Conservation (phyloP, 148 eudicot genomes). For the Rheum nobile region DNA sequence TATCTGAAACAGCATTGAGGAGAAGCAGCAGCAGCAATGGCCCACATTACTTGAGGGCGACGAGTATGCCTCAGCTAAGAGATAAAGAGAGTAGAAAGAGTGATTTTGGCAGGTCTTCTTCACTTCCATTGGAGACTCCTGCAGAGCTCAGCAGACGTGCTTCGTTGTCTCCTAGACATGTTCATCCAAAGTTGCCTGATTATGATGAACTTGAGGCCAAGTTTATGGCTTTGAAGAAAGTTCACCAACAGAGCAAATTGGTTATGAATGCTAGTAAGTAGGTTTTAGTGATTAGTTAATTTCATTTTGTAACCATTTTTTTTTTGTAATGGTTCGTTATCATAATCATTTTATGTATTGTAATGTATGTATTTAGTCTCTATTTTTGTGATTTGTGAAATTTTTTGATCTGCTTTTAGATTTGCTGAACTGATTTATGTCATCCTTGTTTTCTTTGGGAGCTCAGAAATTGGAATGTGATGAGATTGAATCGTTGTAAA, state of each 20-base stretch:
- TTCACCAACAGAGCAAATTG: conserved; percentile 2
- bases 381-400: neutral
- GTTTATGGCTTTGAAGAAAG: conserved; percentile 10
- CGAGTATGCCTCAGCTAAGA: neutral
- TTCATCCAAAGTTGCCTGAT: conserved; percentile 15
- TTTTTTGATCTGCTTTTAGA: neutral
- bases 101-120: conserved; percentile 1
- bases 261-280: neutral
- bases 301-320: too few species aligned
- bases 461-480: neutral
- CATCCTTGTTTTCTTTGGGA: neutral
- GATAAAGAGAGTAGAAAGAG: neutral
- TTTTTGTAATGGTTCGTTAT: neutral
- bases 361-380: neutral
- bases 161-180: conserved; percentile 7
- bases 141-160: neutral
- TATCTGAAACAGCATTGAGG: neutral
- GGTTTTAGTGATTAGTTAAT: neutral
- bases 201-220: conserved; percentile 12
- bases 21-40: neutral
- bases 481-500: neutral
- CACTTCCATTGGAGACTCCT: neutral
- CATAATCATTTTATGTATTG: neutral
- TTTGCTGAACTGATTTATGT: too few species aligned
- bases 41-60: conserved; percentile 6